These are phyloP conservation scores for Tausonia pullulans DNA, from an alignment of 1,284 basidiomycete genomes.

Conservation along the genomic window DNA sequence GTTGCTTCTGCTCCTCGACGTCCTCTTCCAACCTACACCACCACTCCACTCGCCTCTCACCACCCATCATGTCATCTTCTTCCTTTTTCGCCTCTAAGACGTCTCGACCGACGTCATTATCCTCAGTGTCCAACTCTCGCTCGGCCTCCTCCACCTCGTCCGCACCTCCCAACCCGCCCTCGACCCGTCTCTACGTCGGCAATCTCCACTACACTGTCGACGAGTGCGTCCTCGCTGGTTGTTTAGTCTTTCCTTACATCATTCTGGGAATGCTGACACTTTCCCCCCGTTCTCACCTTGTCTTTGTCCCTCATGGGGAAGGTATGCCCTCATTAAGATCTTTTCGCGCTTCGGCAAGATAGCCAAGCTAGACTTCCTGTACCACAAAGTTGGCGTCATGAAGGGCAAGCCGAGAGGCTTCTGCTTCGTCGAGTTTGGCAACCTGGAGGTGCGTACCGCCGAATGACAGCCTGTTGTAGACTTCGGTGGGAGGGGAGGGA, in stretches of 20 bases:
- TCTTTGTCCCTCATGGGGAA: constrained; percentile 27
- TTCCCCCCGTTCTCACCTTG: not conserved
- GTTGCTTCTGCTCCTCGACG: too few relatives aligned
- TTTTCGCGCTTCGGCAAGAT: constrained; percentile 88
- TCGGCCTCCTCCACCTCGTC: constrained; percentile 1
- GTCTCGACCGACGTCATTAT: too few relatives aligned
- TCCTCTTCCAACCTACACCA: too few relatives aligned
- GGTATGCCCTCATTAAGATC: constrained; percentile 74
- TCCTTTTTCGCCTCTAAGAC: too few relatives aligned
- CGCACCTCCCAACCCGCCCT: not conserved
- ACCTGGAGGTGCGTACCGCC: constrained; percentile 56
- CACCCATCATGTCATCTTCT: too few relatives aligned
- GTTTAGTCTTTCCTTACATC: not conserved
- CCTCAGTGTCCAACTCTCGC: too few relatives aligned
- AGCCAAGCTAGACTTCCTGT: constrained; percentile 83
- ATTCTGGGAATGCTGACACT: not conserved
- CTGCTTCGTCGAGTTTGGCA: constrained; percentile 79
- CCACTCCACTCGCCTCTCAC: too few relatives aligned
- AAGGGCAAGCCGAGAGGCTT: constrained; percentile 91
- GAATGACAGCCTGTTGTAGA: not conserved
- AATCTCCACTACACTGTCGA: constrained; percentile 80
- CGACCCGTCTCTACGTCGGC: constrained; percentile 67
- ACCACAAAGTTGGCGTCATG: constrained; percentile 78
- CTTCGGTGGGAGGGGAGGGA: not conserved
- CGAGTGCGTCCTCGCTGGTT: constrained; percentile 50